These are phyloP conservation scores for Chlamydomonas sphaeroides DNA, from an alignment of 139 green algal species.

Conservation along the genomic window DNA sequence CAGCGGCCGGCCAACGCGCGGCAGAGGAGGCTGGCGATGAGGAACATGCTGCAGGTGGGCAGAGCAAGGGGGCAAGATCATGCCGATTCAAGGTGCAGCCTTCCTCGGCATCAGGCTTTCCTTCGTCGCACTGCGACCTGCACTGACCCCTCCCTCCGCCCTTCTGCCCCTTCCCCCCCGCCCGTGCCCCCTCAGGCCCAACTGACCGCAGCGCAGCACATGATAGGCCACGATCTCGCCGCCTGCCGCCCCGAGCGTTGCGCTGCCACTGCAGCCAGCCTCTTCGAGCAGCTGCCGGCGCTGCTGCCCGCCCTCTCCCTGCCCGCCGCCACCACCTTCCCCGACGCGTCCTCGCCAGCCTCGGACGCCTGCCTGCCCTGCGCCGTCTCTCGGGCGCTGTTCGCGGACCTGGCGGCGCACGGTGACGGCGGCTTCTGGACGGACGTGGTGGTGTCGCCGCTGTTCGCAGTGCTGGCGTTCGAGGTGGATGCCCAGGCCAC, in stretches of 20 bases:
- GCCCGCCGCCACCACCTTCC: neutral
- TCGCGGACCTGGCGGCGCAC: conserved; percentile 63
- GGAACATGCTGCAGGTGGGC: conserved; percentile 7
- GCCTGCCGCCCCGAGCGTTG: conserved; percentile 1
- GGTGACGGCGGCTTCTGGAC: conserved; percentile 69
- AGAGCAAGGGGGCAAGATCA: neutral
- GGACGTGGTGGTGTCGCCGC: conserved; percentile 48
- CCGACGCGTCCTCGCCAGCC: neutral
- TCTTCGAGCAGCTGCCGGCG: neutral
- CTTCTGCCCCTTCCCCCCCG: neutral
- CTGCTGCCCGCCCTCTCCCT: neutral
- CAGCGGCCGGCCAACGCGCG: neutral
- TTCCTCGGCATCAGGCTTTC: neutral
- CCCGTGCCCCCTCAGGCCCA: neutral
- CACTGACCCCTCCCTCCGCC: neutral
- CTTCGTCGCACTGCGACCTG: too few relatives aligned
- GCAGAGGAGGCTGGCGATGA: conserved; percentile 11
- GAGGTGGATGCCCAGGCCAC: conserved; percentile 36
- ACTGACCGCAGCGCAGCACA: neutral
- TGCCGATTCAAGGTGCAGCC: neutral
- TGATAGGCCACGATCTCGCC: neutral
- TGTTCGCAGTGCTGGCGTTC: conserved; percentile 48
- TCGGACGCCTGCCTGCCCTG: neutral
- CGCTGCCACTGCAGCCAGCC: neutral
- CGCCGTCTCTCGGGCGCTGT: conserved; percentile 34